Percentiles rank a stretch among this genome's conserved stretches.
Evolutionary conservation across 148 eudicot genomes (phyloP).

Genomic region (Chenopodium album): DNA sequence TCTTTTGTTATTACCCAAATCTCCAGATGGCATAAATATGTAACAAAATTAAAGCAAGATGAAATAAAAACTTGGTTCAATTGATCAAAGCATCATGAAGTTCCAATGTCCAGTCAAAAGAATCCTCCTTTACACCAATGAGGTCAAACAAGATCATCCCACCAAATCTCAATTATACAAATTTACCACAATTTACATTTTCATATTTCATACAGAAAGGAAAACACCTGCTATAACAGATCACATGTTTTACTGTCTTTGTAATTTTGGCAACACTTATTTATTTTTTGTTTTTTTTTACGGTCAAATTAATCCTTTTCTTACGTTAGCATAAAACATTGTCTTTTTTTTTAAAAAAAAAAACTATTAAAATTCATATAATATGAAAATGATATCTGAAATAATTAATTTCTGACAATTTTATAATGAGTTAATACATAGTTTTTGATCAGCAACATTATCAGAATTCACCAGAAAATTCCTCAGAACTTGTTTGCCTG

Average conservation of each 20-base stretch:
- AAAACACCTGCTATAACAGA: conserved; percentile 4
- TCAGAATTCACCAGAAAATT: conserved; percentile 8
- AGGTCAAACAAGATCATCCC: conserved; percentile 27
- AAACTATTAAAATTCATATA: background rate
- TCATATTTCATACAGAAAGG: background rate
- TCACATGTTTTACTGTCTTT: conserved; percentile 27
- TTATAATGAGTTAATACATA: conserved; percentile 10
- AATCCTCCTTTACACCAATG: background rate
- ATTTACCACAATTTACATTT: background rate
- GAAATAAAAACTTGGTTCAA: background rate
- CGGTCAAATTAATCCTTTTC: conserved; percentile 8
- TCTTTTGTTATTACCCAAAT: background rate
- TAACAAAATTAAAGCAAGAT: background rate
- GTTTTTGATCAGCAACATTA: conserved; percentile 11
- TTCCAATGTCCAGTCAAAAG: conserved; percentile 24
- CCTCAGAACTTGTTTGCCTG: conserved; percentile 25
- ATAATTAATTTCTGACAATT: conserved; percentile 7
- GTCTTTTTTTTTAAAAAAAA: background rate
- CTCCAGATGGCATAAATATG: background rate
- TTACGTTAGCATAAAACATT: conserved; percentile 8
- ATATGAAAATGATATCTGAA: background rate
- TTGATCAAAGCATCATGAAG: conserved; percentile 11
- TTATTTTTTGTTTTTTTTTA: background rate
- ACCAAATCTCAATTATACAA: conserved; percentile 21
- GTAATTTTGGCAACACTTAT: conserved; percentile 7